Evolutionary conservation across 306 rosid species (phyloP), one percentile per base, ranked within the genome.

Genomic region (Cicer pinnatifidum): DNA sequence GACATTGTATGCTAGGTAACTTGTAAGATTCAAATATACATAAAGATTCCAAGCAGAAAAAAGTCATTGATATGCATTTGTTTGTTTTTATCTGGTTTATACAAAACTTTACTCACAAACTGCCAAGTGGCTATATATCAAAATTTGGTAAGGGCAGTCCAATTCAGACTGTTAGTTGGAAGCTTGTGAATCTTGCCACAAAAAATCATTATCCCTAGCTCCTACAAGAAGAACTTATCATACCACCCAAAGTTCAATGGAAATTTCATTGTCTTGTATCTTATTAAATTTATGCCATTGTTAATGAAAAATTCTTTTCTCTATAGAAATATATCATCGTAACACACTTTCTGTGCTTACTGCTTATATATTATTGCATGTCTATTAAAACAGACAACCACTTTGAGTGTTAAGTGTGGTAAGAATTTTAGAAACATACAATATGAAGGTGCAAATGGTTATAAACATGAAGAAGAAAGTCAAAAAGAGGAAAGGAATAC

Each of bases 401-500:
- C 33, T 53, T 53, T 8, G 33, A 52, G 58, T 53, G 33, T 53
- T 17, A 28, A 28, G 35, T 28, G 5, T 28, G 35, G 59, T 53
- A 53, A 17, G 35, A 16, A 16, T 53, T 53, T 53, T 8, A 52
- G 59, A 53, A 53, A 53, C 33, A 53, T 16, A 53, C 8, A 52
- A 16, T 52, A 52, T 52, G 23, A 52, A 52, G 58, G 58, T 16
- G 58, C 28, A 52, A 52, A 16, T 7, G 11, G 11, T 16, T 52
- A 16, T 52, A 17, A 53, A 53, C 59, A 53, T 17, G 59, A 53
- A 53, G 59, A 53, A 3, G 8, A 53, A 17, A 17, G 62, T 56
- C 7, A 56, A 56, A 56, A 56, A 56, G 38, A 56, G 62, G 62
- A 56, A 56, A 56, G 62, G 13, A 56, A 56, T 20, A 56, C 38